Base-by-base conservation (phyloP, 768 basidiomycete genomes). In the Xanthoconium purpureum region DNA sequence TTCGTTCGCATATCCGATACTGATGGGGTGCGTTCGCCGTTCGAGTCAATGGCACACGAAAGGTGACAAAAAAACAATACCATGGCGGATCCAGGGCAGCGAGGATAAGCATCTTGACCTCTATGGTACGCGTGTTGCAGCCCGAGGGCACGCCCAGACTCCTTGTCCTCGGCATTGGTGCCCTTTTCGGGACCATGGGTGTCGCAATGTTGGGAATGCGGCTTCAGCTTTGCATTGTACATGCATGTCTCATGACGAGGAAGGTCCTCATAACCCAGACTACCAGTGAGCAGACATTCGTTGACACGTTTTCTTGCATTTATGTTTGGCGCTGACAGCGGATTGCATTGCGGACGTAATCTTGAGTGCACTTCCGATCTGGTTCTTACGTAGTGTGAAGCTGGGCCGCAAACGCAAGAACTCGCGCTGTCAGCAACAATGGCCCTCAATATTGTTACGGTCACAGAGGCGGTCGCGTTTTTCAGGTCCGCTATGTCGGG, bases 81-180 rank as follows among this genome's bases (percentile, higher is more conserved):
- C 13, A 49, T 20, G 44, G 35, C 14, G 38, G 17, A 45, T n/a
- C 15, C 33, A 70, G 70, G 70, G 29, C 62, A 2, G 45, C 57
- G 5, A 63, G 70, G 17, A 54, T 70, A 40, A 70, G 69, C 18
- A 59, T 70, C 17, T 48, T 71, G 39, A 29, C 48, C 4, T 63
- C 63, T 9, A 60, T 70, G 20, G 42, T 69, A 18, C 66, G 66
- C 28, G 53, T 70, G 3, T 59, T 54, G 20, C 54, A 47, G 28
- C 70, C 68, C 1, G 47, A 61, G 32, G 63, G 50, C 6, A 47
- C 14, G 5, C 55, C 38, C 18, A 63, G 40, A 54, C 24, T 13
- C 12, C 13, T 60, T 20, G 32, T 54, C 17, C 20, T 57, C 37
- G 46, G 40, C 10, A 40, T 58, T 37, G 67, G 63, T 17, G 5